Conservation (phyloP, 495 filamentous ascomycete species). For the Pyrenula aspistea region DNA sequence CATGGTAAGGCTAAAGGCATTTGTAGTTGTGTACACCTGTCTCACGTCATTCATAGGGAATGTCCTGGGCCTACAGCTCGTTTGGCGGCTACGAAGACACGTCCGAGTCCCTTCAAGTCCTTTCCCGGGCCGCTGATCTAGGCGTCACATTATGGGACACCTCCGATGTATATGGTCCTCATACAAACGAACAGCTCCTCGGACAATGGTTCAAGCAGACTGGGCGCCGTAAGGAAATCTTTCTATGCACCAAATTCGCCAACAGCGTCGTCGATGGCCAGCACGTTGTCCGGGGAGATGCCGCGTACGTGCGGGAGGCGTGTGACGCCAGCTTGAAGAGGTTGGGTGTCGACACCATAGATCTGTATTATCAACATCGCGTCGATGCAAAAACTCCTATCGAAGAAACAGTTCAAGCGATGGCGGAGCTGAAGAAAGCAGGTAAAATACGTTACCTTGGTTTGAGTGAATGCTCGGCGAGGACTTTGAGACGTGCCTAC, state of each 20-base stretch:
- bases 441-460: slow-evolving; percentile 42
- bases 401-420: slow-evolving; percentile 22
- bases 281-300: slow-evolving; percentile 17
- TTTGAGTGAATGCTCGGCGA: slow-evolving; percentile 23
- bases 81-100: background rate
- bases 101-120: background rate
- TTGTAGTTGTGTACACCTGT: too few relatives aligned
- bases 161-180: slow-evolving; percentile 7
- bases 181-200: slow-evolving; percentile 34
- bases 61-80: background rate
- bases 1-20: too few relatives aligned
- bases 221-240: slow-evolving; percentile 32
- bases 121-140: slow-evolving; percentile 27
- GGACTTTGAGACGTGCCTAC: slow-evolving; percentile 25
- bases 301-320: slow-evolving; percentile 22
- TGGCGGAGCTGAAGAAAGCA: slow-evolving; percentile 25
- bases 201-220: slow-evolving; percentile 43
- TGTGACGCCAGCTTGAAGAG: slow-evolving; percentile 22
- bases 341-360: slow-evolving; percentile 27
- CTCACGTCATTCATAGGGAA: too few relatives aligned
- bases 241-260: slow-evolving; percentile 37
- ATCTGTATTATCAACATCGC: slow-evolving; percentile 22
- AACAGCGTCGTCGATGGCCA: slow-evolving; percentile 12
- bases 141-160: slow-evolving; percentile 25
- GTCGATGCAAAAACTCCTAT: slow-evolving; percentile 25